Conservation (phyloP, 192 early-diverging fungal genomes). For the Coemansia sp. region DNA sequence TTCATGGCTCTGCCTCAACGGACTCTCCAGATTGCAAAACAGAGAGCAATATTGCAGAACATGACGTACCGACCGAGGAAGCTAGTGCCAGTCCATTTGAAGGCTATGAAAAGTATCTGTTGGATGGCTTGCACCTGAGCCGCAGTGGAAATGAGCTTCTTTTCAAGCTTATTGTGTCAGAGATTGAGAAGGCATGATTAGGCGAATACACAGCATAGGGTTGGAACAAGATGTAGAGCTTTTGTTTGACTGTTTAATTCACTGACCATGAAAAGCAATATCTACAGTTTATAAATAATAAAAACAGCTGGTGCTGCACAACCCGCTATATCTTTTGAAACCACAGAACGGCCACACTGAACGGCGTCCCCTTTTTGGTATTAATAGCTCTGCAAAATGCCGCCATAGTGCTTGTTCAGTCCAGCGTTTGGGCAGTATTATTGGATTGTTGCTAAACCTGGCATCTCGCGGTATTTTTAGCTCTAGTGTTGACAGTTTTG, state of each 20-base stretch:
- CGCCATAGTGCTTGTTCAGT: background rate
- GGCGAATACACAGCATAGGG: constrained; percentile 6
- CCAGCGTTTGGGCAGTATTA: background rate
- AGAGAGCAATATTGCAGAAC: constrained; percentile 15
- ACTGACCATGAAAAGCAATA: no score
- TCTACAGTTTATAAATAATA: no score
- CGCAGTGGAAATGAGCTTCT: constrained; percentile 53
- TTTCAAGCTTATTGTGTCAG: constrained; percentile 10
- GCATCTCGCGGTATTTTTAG: background rate
- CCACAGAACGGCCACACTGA: no score
- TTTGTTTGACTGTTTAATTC: background rate
- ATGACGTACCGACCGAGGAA: background rate
- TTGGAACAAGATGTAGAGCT: background rate
- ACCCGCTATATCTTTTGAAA: no score
- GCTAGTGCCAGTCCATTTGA: constrained; percentile 6
- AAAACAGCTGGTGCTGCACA: no score
- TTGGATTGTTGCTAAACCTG: background rate
- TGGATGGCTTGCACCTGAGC: constrained; percentile 60
- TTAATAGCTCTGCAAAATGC: no score
- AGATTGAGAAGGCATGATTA: constrained; percentile 11
- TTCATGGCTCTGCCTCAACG: constrained; percentile 17
- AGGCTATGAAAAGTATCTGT: constrained; percentile 38
- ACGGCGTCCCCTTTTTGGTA: no score
- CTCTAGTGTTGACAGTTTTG: background rate
- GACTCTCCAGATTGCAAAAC: background rate